A percentile compares a stretch with the other conserved stretches of the same genome.
Evolutionary conservation across 106 monocot genomes (phyloP).

Genomic region (Cymbidium sinense): DNA sequence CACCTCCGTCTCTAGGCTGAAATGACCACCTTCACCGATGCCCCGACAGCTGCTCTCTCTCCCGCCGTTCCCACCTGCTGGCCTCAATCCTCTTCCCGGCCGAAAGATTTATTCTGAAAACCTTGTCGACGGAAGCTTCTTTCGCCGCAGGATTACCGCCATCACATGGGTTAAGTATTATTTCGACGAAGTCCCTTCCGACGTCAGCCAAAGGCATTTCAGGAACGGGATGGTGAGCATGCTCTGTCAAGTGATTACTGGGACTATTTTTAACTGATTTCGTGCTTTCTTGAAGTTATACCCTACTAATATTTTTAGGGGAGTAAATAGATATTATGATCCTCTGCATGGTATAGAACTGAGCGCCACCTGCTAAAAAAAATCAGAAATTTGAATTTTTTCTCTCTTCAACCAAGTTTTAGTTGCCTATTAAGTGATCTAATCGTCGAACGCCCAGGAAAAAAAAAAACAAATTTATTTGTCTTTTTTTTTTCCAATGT

Average conservation of each 20-base stretch:
- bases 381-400: too few species aligned
- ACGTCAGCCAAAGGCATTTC: slow-evolving; percentile 67
- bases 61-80: slow-evolving; percentile 50
- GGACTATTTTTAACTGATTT: neutral
- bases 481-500: too few species aligned
- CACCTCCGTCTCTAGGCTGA: too few species aligned
- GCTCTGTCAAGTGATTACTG: neutral
- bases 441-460: too few species aligned
- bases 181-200: slow-evolving; percentile 50
- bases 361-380: too few species aligned
- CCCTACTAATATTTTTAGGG: too few species aligned
- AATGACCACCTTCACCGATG: slow-evolving; percentile 10
- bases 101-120: slow-evolving; percentile 25
- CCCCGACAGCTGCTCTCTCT: slow-evolving; percentile 79
- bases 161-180: slow-evolving; percentile 89
- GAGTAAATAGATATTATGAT: too few species aligned
- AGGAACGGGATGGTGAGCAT: slow-evolving; percentile 48
- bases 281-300: neutral
- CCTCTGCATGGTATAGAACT: too few species aligned
- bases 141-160: slow-evolving; percentile 47
- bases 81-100: slow-evolving; percentile 46
- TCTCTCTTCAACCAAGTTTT: too few species aligned
- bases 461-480: too few species aligned
- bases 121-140: slow-evolving; percentile 3
- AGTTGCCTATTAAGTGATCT: too few species aligned